Evolutionary conservation across 352 stramenopile genomes (phyloP), one percentile per base, ranked within the genome.

Genomic region (Phytophthora citrophthora): DNA sequence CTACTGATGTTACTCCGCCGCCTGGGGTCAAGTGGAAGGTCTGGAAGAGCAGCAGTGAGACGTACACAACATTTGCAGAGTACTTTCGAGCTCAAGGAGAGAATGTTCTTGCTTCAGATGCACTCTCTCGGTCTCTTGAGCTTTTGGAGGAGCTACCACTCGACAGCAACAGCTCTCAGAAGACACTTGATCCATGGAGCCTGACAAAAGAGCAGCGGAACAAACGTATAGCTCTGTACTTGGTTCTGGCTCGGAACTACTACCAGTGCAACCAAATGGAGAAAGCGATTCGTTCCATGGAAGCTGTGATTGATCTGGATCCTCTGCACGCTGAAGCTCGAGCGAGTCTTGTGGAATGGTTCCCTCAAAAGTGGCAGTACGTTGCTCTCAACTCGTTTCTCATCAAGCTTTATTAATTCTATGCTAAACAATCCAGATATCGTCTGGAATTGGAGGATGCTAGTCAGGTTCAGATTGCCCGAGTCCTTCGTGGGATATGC

Each of bases 261-360:
- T 91, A 89, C 61, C 72, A 89, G 54, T 77, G 70, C 66, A 93
- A 93, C 56, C 82, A 91, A 44, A 91, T 93, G 85, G 81, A 91
- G 54, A 76, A 75, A 7, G 85, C 85, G 1, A 88, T 93, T 45
- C 79, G 81, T 13, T 72, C 82, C 44, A 88, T 91, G 75, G 81
- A 91, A 70, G 76, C 70, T 18, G 75, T 86, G 24, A 81, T 91
- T 61, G 67, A 83, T 32, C 70, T 90, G 38, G 75, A 85, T 41
- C 72, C 65, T 27, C 88, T 80, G 36, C 59, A 89, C 24, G 45
- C 72, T n/a, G 83, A 90, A 45, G 78, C 83, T 2, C 79, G 85
- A 8, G 60, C 64, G 7, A 87, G 68, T 51, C 60, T 93, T 4
- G 38, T 62, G 0, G 67, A 76, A 13, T 93, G 85, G 85, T 91